Conservation (phyloP, 140 eudicot species). For the Stevia rebaudiana region DNA sequence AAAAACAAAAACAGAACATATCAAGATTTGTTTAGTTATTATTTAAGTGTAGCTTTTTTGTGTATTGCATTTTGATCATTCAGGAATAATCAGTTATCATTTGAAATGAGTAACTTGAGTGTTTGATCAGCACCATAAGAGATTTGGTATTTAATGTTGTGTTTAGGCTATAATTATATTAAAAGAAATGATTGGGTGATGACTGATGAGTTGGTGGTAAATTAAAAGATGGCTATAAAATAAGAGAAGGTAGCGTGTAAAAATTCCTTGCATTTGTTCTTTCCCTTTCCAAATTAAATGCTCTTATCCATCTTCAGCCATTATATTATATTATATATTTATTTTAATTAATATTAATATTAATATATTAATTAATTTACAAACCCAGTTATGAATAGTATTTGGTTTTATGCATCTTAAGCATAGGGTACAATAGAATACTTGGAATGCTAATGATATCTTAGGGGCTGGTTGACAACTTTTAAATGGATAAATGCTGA, state of each 20-base stretch:
- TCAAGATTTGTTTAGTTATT: no score
- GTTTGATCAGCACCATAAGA: background rate
- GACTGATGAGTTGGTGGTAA: constrained; percentile 22
- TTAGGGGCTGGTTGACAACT: no score
- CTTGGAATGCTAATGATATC: no score
- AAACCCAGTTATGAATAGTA: no score
- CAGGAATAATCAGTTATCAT: background rate
- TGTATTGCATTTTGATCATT: background rate
- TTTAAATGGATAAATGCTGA: no score
- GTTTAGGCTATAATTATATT: background rate
- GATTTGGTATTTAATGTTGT: constrained; percentile 25
- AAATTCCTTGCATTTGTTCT: background rate
- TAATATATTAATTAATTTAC: no score
- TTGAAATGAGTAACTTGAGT: constrained; percentile 13
- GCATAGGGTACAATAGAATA: no score
- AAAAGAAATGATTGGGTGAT: constrained; percentile 1
- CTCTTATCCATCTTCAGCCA: background rate
- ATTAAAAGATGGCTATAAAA: constrained; percentile 11
- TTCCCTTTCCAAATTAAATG: background rate
- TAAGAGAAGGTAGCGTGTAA: constrained; percentile 30
- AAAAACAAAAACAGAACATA: no score
- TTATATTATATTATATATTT: background rate
- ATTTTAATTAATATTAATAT: no score
- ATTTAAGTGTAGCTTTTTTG: no score
- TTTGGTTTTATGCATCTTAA: no score